These are phyloP conservation scores for Candida glaebosa DNA, from an alignment of 805 yeast species.

Conservation along the genomic window DNA sequence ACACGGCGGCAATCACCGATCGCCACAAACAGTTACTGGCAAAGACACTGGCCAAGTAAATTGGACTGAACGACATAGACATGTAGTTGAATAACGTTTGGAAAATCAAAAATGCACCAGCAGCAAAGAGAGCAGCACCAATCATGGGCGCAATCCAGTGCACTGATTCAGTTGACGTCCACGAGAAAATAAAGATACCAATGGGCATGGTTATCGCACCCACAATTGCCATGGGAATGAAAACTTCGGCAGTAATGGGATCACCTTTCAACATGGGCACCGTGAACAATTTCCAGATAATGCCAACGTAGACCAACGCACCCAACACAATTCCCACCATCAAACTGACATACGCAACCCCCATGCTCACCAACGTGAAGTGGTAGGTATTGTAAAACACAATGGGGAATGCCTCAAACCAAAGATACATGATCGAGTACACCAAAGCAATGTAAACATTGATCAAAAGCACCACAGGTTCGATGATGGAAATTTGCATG, in stretches of 20 bases:
- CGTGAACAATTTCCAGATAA: constrained; percentile 22
- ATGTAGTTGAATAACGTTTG: constrained; percentile 49
- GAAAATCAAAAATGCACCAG: constrained; percentile 41
- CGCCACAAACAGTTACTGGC: constrained; percentile 53
- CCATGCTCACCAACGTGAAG: constrained; percentile 46
- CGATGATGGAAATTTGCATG: constrained; percentile 42
- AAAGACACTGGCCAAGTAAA: constrained; percentile 50
- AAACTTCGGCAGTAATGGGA: constrained; percentile 36
- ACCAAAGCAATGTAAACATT: constrained; percentile 49
- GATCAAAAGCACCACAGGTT: constrained; percentile 56
- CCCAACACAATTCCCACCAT: constrained; percentile 49
- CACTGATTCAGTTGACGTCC: constrained; percentile 38
- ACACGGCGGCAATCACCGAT: constrained; percentile 49
- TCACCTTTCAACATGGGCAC: constrained; percentile 17
- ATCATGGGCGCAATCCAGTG: constrained; percentile 51
- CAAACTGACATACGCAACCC: constrained; percentile 44
- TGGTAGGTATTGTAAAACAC: constrained; percentile 43
- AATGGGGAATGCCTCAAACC: constrained; percentile 52
- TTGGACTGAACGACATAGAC: constrained; percentile 43
- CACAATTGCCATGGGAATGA: constrained; percentile 35
- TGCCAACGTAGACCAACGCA: constrained; percentile 22
- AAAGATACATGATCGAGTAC: constrained; percentile 52
- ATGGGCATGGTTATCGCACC: constrained; percentile 39
- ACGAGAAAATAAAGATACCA: constrained; percentile 45
- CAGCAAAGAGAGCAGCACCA: constrained; percentile 38